Conservation (phyloP, 352 stramenopile genomes). For the Phytophthora citricola region DNA sequence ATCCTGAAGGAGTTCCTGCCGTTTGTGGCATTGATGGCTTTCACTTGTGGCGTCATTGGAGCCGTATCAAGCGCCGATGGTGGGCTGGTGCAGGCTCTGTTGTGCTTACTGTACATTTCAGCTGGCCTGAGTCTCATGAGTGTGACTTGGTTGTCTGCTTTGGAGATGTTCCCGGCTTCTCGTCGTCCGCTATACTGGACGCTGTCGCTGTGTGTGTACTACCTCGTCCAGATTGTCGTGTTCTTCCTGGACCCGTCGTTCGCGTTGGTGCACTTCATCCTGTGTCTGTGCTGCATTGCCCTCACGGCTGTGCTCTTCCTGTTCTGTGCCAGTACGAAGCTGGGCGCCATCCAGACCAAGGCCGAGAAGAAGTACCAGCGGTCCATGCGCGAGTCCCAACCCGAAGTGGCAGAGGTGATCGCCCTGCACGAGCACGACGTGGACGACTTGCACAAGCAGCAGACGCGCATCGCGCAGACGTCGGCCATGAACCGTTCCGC, state of each 20-base stretch:
- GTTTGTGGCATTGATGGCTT: constrained; percentile 67
- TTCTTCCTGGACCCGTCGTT: constrained; percentile 73
- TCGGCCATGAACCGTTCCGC: constrained; percentile 42
- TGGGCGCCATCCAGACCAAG: constrained; percentile 87
- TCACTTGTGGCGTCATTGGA: constrained; percentile 66
- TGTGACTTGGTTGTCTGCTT: constrained; percentile 71
- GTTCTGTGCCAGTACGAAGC: constrained; percentile 81
- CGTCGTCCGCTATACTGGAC: constrained; percentile 72
- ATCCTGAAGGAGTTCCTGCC: constrained; percentile 90
- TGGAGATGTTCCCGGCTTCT: constrained; percentile 85
- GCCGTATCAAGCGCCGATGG: constrained; percentile 42
- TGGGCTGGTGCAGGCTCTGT: constrained; percentile 51
- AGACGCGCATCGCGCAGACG: constrained; percentile 67
- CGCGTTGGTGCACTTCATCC: constrained; percentile 60
- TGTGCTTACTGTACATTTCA: constrained; percentile 72
- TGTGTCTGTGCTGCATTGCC: constrained; percentile 44
- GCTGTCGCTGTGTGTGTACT: constrained; percentile 73
- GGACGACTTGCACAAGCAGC: constrained; percentile 57
- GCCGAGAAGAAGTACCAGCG: constrained; percentile 79
- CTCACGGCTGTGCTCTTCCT: constrained; percentile 77
- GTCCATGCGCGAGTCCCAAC: constrained; percentile 45
- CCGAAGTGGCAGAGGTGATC: constrained; percentile 27
- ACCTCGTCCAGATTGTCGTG: constrained; percentile 60
- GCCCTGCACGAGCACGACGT: constrained; percentile 43
- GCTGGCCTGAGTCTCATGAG: constrained; percentile 76